These are phyloP conservation scores for Entrophospora sp. DNA, from an alignment of 192 early-diverging fungal genomes.

Conservation along the genomic window DNA sequence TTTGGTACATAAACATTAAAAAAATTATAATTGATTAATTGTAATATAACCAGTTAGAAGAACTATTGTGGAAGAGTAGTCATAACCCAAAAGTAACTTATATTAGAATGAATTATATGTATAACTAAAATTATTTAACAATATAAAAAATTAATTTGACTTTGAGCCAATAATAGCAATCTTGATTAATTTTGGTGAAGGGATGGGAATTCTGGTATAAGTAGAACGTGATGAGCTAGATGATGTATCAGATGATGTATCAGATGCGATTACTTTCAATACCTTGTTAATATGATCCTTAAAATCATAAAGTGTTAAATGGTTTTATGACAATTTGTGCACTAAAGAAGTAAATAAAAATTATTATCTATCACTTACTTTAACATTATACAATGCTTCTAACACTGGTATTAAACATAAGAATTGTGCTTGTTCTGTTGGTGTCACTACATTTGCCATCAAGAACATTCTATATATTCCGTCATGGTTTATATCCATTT, in stretches of 20 bases:
- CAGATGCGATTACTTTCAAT: slow-evolving; percentile 8
- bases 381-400: slow-evolving; percentile 3
- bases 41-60: no score
- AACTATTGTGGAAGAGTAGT: no score
- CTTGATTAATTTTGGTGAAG: slow-evolving; percentile 4
- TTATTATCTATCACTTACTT: slow-evolving; percentile 12
- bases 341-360: background rate
- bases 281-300: slow-evolving; percentile 7
- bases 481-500: slow-evolving; percentile 6
- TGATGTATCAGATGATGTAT: background rate
- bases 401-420: slow-evolving; percentile 11
- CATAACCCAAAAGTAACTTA: no score
- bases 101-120: no score
- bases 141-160: slow-evolving; percentile 15
- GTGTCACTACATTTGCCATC: background rate
- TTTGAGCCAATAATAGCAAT: slow-evolving; percentile 1
- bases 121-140: no score
- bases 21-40: no score
- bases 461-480: slow-evolving; percentile 12
- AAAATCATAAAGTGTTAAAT: slow-evolving; percentile 10
- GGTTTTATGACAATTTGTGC: background rate
- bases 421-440: background rate
- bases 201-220: background rate
- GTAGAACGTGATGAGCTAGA: slow-evolving; percentile 6
- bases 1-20: no score